Percentiles rank a stretch among this genome's conserved stretches.
Evolutionary conservation across 208 protist genomes (phyloP).

Genomic region (Endotrypanum monterogeii): DNA sequence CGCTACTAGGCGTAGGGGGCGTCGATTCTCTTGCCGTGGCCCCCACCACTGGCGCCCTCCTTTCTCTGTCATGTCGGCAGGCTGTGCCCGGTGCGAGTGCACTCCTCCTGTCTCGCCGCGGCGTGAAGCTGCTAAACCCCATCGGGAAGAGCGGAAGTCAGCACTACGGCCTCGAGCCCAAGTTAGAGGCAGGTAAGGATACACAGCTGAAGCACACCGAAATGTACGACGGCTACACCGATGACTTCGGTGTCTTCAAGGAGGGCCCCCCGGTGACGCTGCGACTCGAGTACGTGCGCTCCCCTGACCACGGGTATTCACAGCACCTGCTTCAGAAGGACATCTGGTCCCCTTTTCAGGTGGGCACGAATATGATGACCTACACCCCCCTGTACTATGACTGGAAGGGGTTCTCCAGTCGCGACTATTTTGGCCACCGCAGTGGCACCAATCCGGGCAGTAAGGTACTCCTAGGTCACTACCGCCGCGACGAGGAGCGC

Average conservation of each 20-base stretch:
- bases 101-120: constrained; percentile 21
- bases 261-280: constrained; percentile 87
- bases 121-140: constrained; percentile 82
- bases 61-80: neutral
- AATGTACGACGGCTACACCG: constrained; percentile 94
- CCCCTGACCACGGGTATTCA: constrained; percentile 82
- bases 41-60: neutral
- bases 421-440: constrained; percentile 91
- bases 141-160: constrained; percentile 84
- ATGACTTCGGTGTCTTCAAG: constrained; percentile 93
- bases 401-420: constrained; percentile 83
- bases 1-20: neutral
- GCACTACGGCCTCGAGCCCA: constrained; percentile 85
- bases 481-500: constrained; percentile 80
- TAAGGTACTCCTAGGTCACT: constrained; percentile 85
- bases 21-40: neutral
- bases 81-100: constrained; percentile 2
- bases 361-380: constrained; percentile 77
- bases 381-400: constrained; percentile 94
- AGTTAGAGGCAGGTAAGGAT: constrained; percentile 88
- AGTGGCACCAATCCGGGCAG: constrained; percentile 88
- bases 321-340: constrained; percentile 87
- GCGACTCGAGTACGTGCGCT: constrained; percentile 90
- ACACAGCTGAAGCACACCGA: constrained; percentile 90
- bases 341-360: constrained; percentile 93